A percentile compares a stretch with the other conserved stretches of the same genome.
Evolutionary conservation across 2,329 filamentous ascomycete species (phyloP).

Genomic region (Calonectria ilicicola): DNA sequence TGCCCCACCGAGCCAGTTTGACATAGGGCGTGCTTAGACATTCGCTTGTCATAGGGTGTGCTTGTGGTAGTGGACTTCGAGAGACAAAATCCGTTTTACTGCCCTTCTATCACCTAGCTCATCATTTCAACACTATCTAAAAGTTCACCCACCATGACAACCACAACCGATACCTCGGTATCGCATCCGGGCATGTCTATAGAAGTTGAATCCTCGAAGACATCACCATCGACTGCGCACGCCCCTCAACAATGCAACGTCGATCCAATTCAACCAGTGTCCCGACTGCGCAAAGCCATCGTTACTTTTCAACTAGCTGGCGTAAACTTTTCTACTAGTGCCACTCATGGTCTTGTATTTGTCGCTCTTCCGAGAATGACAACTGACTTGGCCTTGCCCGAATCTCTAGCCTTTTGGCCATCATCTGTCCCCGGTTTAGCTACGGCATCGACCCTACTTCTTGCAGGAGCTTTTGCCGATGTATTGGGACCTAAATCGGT

Average conservation of each 20-base stretch:
- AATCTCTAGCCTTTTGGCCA: constrained; percentile 50
- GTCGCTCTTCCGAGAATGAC: constrained; percentile 54
- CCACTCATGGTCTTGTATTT: constrained; percentile 43
- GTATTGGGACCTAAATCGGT: constrained; percentile 46
- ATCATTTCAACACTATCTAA: neutral
- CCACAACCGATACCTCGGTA: too few relatives aligned
- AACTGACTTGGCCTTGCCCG: constrained; percentile 44
- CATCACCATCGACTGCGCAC: neutral
- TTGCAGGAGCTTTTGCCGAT: constrained; percentile 51
- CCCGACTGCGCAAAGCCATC: neutral
- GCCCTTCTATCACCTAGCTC: neutral
- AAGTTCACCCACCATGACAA: too few relatives aligned
- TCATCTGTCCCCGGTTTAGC: constrained; percentile 48
- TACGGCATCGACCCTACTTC: constrained; percentile 47
- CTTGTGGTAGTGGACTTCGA: neutral
- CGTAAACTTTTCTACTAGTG: constrained; percentile 18
- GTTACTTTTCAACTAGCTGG: neutral
- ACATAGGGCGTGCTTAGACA: neutral
- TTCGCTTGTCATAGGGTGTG: neutral
- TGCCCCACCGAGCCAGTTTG: neutral
- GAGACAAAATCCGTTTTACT: neutral
- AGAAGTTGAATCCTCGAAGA: neutral
- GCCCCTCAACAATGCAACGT: neutral
- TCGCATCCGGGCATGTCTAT: neutral
- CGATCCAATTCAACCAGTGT: neutral